Conservation (phyloP, 371 early-diverging fungal species). For the Chytridium lagenaria region DNA sequence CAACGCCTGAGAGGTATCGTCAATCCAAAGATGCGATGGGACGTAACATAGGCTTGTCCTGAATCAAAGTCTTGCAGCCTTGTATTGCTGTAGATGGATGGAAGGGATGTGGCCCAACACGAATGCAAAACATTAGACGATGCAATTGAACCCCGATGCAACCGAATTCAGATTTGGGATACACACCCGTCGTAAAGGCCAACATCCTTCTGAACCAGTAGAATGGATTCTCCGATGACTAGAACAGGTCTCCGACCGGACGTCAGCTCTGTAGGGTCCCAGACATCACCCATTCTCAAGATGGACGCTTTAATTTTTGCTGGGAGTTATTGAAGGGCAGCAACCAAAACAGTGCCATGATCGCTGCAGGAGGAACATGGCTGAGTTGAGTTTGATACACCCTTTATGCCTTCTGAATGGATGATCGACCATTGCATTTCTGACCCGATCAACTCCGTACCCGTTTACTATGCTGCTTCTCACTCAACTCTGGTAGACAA, state of each 20-base stretch:
- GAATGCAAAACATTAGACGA: not conserved
- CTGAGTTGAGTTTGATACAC: slow-evolving; percentile 6
- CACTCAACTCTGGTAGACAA: slow-evolving; percentile 33
- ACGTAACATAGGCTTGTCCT: slow-evolving; percentile 79
- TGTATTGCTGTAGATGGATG: slow-evolving; percentile 51
- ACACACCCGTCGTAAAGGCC: slow-evolving; percentile 75
- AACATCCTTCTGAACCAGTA: slow-evolving; percentile 66
- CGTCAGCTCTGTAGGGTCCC: slow-evolving; percentile 44
- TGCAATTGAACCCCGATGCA: slow-evolving; percentile 19
- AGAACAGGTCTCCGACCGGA: slow-evolving; percentile 67
- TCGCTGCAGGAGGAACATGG: not conserved
- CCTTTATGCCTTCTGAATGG: not conserved
- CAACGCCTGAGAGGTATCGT: no score
- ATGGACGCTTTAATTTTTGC: not conserved
- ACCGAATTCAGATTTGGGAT: not conserved
- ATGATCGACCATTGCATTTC: no score
- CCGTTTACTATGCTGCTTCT: no score
- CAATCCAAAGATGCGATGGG: slow-evolving; percentile 82
- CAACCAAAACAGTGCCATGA: not conserved
- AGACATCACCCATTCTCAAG: slow-evolving; percentile 4
- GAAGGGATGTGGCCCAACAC: no score
- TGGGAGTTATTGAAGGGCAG: no score
- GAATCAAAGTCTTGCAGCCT: slow-evolving; percentile 70
- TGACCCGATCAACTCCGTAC: no score
- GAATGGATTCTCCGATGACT: slow-evolving; percentile 59